phyloP scores from a whole-genome alignment of 2,329 filamentous ascomycete genomes.

The Clonostachys chloroleuca region DNA sequence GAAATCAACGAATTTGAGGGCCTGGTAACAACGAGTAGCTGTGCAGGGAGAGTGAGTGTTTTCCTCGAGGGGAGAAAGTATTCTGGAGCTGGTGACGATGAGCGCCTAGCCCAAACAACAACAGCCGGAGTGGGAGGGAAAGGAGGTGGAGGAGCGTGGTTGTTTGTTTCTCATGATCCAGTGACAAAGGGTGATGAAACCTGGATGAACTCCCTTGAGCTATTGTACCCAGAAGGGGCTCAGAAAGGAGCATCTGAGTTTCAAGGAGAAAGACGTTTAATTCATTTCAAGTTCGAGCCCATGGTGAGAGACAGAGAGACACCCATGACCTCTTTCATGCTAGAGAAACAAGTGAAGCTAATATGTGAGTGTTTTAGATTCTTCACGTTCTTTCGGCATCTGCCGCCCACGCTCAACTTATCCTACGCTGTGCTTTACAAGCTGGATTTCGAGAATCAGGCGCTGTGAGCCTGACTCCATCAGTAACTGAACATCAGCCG shows the following conservation, averaged over 20 bases:
- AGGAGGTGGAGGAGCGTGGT: conserved; percentile 77
- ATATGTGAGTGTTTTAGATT: conserved; percentile 46
- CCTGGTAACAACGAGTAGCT: conserved; percentile 89
- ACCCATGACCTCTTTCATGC: background rate
- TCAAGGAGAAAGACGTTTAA: conserved; percentile 35
- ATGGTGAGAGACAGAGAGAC: conserved; percentile 59
- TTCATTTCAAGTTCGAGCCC: conserved; percentile 92
- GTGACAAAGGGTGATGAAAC: conserved; percentile 30
- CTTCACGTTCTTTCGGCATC: conserved; percentile 82
- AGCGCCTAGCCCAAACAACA: conserved; percentile 32
- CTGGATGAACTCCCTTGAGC: conserved; percentile 20
- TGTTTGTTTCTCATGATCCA: conserved; percentile 83
- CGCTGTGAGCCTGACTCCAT: conserved; percentile 59
- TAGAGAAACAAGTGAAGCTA: background rate
- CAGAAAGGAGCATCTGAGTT: conserved; percentile 7
- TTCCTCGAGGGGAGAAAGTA: conserved; percentile 74
- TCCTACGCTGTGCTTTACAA: conserved; percentile 71
- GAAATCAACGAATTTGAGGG: conserved; percentile 73
- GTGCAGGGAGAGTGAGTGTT: conserved; percentile 80
- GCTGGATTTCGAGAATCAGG: conserved; percentile 91
- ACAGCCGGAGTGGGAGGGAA: conserved; percentile 73
- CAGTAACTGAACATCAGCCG: conserved; percentile 22
- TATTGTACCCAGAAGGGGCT: conserved; percentile 13
- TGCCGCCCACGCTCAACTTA: conserved; percentile 65
- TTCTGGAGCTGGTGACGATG: conserved; percentile 7